phyloP scores from a whole-genome alignment of 495 filamentous ascomycete species.

The Lepraria neglecta region DNA sequence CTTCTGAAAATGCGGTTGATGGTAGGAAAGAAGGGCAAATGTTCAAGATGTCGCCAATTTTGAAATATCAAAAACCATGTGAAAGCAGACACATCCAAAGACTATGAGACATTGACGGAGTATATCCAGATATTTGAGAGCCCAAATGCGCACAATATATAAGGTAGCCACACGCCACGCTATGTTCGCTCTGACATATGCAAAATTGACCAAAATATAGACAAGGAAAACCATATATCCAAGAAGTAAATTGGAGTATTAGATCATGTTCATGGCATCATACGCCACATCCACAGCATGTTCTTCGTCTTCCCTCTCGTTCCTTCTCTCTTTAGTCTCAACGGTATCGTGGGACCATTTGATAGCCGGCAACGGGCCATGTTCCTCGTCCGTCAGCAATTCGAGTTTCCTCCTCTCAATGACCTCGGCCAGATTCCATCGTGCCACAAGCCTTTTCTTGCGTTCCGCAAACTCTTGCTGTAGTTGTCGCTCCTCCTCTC shows the following conservation, averaged over 20 bases:
- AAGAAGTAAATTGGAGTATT: neutral
- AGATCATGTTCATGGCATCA: constrained; percentile 22
- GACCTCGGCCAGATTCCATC: constrained; percentile 61
- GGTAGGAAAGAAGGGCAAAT: too few species aligned
- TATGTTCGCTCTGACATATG: constrained; percentile 1
- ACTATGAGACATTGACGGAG: too few species aligned
- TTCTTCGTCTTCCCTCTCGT: neutral
- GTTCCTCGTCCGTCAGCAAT: constrained; percentile 41
- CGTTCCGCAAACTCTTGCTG: constrained; percentile 44
- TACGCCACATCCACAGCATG: constrained; percentile 2
- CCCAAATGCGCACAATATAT: too few species aligned
- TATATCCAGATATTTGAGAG: too few species aligned
- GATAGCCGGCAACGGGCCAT: constrained; percentile 41
- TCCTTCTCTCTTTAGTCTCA: neutral
- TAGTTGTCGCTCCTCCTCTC: constrained; percentile 47
- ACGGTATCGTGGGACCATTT: constrained; percentile 16
- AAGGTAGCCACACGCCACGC: neutral
- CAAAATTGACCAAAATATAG: neutral
- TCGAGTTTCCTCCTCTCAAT: constrained; percentile 57
- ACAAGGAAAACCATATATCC: neutral
- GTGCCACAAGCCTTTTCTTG: constrained; percentile 42
- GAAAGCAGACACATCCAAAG: too few species aligned
- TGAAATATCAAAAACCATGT: too few species aligned
- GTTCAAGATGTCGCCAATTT: too few species aligned
- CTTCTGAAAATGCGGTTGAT: too few species aligned